These are phyloP conservation scores for Tremellales sp. DNA, from an alignment of 1,284 basidiomycete genomes.

Conservation along the genomic window DNA sequence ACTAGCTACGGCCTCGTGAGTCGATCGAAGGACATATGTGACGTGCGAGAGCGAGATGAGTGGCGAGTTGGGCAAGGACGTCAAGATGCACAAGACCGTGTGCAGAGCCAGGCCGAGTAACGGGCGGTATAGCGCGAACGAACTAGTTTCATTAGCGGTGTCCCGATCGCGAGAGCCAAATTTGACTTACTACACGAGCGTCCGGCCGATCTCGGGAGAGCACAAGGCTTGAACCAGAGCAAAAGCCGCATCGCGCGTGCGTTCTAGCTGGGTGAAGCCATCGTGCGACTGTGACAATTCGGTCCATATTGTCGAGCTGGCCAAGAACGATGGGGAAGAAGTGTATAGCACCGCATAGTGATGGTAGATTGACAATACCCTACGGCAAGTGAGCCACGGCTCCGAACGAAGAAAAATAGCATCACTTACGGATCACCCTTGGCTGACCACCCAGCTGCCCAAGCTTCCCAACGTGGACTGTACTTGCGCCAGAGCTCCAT, in stretches of 20 bases:
- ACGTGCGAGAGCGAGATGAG: neutral
- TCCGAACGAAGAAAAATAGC: neutral
- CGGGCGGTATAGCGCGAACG: slow-evolving; percentile 41
- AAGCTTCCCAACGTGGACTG: slow-evolving; percentile 33
- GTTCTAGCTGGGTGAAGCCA: slow-evolving; percentile 39
- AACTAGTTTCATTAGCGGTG: slow-evolving; percentile 12
- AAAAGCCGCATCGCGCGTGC: slow-evolving; percentile 43
- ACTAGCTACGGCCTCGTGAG: neutral
- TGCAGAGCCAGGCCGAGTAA: slow-evolving; percentile 41
- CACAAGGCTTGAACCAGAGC: slow-evolving; percentile 39
- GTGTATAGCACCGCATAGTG: slow-evolving; percentile 43
- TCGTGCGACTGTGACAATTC: slow-evolving; percentile 33
- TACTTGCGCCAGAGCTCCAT: slow-evolving; percentile 33
- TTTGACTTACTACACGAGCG: slow-evolving; percentile 36
- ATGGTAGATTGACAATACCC: slow-evolving; percentile 42
- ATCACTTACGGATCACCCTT: slow-evolving; percentile 31
- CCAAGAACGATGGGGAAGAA: slow-evolving; percentile 36
- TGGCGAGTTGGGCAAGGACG: neutral
- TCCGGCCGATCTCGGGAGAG: slow-evolving; percentile 42
- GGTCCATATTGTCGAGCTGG: slow-evolving; percentile 31
- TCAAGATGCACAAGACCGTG: slow-evolving; percentile 21
- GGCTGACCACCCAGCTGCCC: slow-evolving; percentile 31
- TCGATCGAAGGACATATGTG: neutral
- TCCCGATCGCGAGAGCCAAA: neutral
- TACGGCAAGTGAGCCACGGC: slow-evolving; percentile 7